Conservation (phyloP, 1,139 yeast genomes). For the Lodderomyces elongisporus region DNA sequence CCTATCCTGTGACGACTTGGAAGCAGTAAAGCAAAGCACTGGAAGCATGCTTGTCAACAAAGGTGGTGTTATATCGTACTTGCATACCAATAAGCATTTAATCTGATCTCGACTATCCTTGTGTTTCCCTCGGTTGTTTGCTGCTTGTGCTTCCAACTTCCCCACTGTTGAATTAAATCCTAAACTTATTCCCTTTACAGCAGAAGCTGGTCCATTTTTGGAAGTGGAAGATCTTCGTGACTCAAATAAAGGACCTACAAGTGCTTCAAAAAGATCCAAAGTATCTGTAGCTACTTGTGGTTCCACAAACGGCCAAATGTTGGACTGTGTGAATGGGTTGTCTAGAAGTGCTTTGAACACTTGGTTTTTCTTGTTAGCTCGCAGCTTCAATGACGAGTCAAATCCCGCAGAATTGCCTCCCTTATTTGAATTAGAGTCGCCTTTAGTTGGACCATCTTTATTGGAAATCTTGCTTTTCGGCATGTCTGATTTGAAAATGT, state of each 20-base stretch:
- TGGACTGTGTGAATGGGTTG: constrained; percentile 51
- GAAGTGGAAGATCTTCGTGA: constrained; percentile 15
- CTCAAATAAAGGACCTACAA: constrained; percentile 27
- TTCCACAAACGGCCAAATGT: constrained; percentile 48
- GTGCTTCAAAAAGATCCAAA: constrained; percentile 33
- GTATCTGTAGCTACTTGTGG: constrained; percentile 34
- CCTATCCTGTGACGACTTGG: constrained; percentile 19
- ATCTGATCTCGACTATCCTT: constrained; percentile 14
- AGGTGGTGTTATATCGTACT: constrained; percentile 46
- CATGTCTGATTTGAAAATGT: too few relatives aligned
- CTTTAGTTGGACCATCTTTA: background rate
- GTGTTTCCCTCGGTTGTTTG: constrained; percentile 10
- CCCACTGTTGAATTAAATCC: constrained; percentile 57
- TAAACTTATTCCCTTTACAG: constrained; percentile 22
- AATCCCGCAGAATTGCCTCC: too few relatives aligned
- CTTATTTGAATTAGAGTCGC: too few relatives aligned
- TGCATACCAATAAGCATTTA: constrained; percentile 50
- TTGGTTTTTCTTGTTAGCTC: constrained; percentile 43
- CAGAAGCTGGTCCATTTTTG: constrained; percentile 23
- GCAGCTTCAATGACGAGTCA: constrained; percentile 32
- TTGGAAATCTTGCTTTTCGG: background rate
- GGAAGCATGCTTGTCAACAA: constrained; percentile 52
- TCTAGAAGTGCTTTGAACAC: constrained; percentile 59
- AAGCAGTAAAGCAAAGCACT: constrained; percentile 43
- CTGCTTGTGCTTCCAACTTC: constrained; percentile 47